Percentiles rank a stretch among this genome's conserved stretches.
Conservation (phyloP, 805 yeast genomes). For the Yamadazyma ubonensis region DNA sequence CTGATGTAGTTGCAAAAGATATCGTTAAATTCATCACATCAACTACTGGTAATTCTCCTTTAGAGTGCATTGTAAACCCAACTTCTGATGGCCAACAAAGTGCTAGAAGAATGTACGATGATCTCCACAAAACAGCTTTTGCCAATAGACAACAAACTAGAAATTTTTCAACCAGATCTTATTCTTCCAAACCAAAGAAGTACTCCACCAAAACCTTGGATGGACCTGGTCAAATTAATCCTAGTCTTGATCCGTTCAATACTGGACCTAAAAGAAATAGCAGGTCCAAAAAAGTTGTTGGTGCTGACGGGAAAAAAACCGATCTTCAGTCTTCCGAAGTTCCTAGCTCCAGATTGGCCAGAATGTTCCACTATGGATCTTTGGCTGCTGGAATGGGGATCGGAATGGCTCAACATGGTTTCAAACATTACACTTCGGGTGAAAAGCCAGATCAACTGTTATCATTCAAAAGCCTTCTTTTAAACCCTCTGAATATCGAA, state of each 20-base stretch:
- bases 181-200: slow-evolving; percentile 5
- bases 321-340: slow-evolving; percentile 61
- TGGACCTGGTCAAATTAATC: slow-evolving; percentile 5
- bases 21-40: not conserved
- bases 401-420: slow-evolving; percentile 76
- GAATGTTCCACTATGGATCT: slow-evolving; percentile 90
- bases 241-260: slow-evolving; percentile 10
- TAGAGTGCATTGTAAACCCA: slow-evolving; percentile 8
- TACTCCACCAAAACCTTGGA: slow-evolving; percentile 20
- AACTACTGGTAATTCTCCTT: not conserved
- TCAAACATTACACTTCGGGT: slow-evolving; percentile 64
- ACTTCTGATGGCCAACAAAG: not conserved
- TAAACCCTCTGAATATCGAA: slow-evolving; percentile 83
- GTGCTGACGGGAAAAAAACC: slow-evolving; percentile 18
- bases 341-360: slow-evolving; percentile 82
- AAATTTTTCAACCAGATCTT: slow-evolving; percentile 18
- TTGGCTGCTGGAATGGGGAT: slow-evolving; percentile 89
- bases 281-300: slow-evolving; percentile 16
- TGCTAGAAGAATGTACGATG: slow-evolving; percentile 5
- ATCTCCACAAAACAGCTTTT: slow-evolving; percentile 10
- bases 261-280: slow-evolving; percentile 1
- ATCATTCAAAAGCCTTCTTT: slow-evolving; percentile 55
- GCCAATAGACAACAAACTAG: slow-evolving; percentile 3
- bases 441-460: slow-evolving; percentile 37
- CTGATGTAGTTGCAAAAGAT: slow-evolving; percentile 1